These are phyloP conservation scores for Vaccinium corymbosum DNA, from an alignment of 148 eudicot species.

Conservation along the genomic window DNA sequence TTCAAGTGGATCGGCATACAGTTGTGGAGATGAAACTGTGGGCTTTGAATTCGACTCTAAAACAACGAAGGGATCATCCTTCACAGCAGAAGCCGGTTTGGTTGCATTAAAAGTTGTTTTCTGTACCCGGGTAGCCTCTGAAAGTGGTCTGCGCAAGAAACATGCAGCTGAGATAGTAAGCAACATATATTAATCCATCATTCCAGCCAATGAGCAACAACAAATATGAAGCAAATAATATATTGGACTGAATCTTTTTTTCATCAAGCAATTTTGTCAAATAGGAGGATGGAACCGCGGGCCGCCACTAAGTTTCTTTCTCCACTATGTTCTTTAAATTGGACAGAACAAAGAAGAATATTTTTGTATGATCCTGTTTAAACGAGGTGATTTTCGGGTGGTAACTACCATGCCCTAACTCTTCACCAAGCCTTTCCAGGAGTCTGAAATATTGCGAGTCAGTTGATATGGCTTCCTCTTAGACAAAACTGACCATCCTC, in stretches of 20 bases:
- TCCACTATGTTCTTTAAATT: neutral
- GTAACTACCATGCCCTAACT: neutral
- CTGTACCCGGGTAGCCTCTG: constrained; percentile 37
- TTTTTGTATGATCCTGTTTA: neutral
- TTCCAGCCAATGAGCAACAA: neutral
- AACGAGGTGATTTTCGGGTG: neutral
- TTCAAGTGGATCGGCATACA: constrained; percentile 56
- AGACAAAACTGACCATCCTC: neutral
- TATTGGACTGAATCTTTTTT: neutral
- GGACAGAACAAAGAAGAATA: neutral
- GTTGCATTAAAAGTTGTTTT: constrained; percentile 29
- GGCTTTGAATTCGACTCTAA: constrained; percentile 48
- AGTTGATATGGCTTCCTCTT: neutral
- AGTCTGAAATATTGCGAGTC: neutral
- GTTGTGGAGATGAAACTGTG: constrained; percentile 37
- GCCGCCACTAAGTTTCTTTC: neutral
- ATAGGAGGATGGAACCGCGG: neutral
- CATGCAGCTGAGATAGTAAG: constrained; percentile 19
- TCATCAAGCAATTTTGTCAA: neutral
- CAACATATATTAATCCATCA: neutral
- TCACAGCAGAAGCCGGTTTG: constrained; percentile 26
- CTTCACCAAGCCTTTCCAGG: neutral
- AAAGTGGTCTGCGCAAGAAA: constrained; percentile 41
- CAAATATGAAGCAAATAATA: neutral
- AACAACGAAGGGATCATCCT: constrained; percentile 66